Evolutionary conservation across 805 yeast genomes (phyloP).

Genomic region (Ascoidea tarda): DNA sequence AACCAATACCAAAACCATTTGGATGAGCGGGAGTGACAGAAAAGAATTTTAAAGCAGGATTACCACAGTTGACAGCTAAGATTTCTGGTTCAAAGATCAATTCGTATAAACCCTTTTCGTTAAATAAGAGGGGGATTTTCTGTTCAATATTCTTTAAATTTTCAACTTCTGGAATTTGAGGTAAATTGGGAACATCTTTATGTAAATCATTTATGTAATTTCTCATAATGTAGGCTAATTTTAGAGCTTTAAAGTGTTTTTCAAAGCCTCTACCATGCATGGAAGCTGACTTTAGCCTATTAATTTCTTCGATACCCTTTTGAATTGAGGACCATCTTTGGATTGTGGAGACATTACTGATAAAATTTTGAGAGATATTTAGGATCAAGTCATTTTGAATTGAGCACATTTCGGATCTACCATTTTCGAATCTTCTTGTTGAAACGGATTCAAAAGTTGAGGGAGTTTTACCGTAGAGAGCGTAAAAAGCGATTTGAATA

Average conservation of each 20-base stretch:
- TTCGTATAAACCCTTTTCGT: constrained; percentile 20
- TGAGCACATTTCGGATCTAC: constrained; percentile 58
- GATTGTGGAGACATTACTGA: constrained; percentile 33
- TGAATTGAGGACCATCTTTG: constrained; percentile 30
- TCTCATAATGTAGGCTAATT: constrained; percentile 37
- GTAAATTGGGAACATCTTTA: constrained; percentile 23
- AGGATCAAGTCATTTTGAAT: constrained; percentile 41
- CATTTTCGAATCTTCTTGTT: constrained; percentile 50
- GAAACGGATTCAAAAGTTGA: constrained; percentile 87
- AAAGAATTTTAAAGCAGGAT: constrained; percentile 72
- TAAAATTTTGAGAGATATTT: constrained; percentile 45
- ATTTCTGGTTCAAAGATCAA: constrained; percentile 25
- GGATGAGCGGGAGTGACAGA: constrained; percentile 85
- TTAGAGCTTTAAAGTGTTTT: constrained; percentile 53
- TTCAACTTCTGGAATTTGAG: constrained; percentile 16
- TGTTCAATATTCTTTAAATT: constrained; percentile 12
- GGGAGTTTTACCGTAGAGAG: constrained; percentile 78
- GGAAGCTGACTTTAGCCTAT: constrained; percentile 1
- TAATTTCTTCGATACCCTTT: constrained; percentile 12
- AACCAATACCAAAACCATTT: constrained; percentile 89
- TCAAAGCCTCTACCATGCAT: constrained; percentile 51
- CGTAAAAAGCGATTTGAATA: constrained; percentile 82
- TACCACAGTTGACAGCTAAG: constrained; percentile 73
- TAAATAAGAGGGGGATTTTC: constrained; percentile 29
- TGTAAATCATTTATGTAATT: constrained; percentile 31